Conservation (phyloP, 208 protist species). For the Crithidia expoeki region DNA sequence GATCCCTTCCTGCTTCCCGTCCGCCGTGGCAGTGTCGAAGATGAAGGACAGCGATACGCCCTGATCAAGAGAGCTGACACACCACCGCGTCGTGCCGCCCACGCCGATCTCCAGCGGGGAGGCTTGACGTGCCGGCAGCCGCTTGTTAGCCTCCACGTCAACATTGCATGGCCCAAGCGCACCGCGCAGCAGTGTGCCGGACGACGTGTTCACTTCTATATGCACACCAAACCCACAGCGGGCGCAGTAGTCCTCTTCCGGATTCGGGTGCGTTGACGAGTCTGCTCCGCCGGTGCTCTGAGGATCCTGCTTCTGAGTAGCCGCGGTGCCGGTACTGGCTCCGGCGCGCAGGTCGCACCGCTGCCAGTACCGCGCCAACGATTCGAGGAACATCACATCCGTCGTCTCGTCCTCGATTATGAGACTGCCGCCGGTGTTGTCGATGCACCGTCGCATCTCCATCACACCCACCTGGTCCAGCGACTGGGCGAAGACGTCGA, state of each 20-base stretch:
- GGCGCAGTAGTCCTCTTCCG: conserved; percentile 31
- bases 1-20: conserved; percentile 12
- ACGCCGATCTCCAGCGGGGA: conserved; percentile 72
- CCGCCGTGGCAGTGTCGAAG: conserved; percentile 83
- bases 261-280: neutral
- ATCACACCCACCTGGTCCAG: conserved; percentile 97
- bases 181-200: conserved; percentile 75
- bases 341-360: conserved; percentile 54
- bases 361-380: conserved; percentile 78
- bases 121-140: conserved; percentile 22
- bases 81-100: conserved; percentile 66
- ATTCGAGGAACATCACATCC: conserved; percentile 82
- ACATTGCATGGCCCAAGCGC: conserved; percentile 72
- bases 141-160: conserved; percentile 54
- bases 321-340: neutral
- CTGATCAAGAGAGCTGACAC: conserved; percentile 67
- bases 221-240: conserved; percentile 68
- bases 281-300: neutral
- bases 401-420: conserved; percentile 96
- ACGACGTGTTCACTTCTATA: conserved; percentile 73
- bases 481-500: conserved; percentile 97
- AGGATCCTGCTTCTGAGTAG: neutral
- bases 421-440: conserved; percentile 93
- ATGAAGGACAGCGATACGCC: conserved; percentile 60
- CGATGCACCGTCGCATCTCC: conserved; percentile 94